A percentile compares a stretch with the other conserved stretches of the same genome.
phyloP scores from a whole-genome alignment of 2,329 filamentous ascomycete genomes.

The Pestalotiopsis fici region DNA sequence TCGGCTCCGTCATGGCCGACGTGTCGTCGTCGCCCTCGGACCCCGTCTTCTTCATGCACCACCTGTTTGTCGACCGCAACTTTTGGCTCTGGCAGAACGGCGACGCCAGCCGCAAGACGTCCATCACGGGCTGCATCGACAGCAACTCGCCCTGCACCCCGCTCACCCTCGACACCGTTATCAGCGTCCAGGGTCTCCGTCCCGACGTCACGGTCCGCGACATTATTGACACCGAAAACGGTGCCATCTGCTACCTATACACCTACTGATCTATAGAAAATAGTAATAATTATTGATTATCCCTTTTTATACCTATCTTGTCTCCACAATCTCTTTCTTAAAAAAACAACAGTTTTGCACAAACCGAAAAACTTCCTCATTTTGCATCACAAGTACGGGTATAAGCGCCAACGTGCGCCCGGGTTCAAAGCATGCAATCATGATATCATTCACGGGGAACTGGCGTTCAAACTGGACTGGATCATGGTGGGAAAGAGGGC shows the following conservation, averaged over 20 bases:
- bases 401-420: not conserved
- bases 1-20: slow-evolving; percentile 32
- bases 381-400: not conserved
- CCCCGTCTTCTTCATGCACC: slow-evolving; percentile 35
- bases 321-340: not conserved
- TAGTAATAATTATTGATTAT: not conserved
- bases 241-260: slow-evolving; percentile 12
- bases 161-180: slow-evolving; percentile 7
- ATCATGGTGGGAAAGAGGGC: no score
- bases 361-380: not conserved
- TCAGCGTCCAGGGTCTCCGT: slow-evolving; percentile 8
- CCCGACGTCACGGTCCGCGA: slow-evolving; percentile 10
- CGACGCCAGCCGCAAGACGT: slow-evolving; percentile 6
- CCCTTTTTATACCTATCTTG: not conserved
- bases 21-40: slow-evolving; percentile 30
- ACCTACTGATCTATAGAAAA: slow-evolving; percentile 7
- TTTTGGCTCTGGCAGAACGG: slow-evolving; percentile 12
- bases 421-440: not conserved
- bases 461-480: no score
- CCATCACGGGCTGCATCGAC: slow-evolving; percentile 16
- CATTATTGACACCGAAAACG: slow-evolving; percentile 8
- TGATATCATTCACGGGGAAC: no score
- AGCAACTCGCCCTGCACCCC: slow-evolving; percentile 19
- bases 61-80: slow-evolving; percentile 23
- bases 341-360: not conserved